Base-by-base conservation (phyloP, 768 basidiomycete species). In the Candolleomyces eurysporus region DNA sequence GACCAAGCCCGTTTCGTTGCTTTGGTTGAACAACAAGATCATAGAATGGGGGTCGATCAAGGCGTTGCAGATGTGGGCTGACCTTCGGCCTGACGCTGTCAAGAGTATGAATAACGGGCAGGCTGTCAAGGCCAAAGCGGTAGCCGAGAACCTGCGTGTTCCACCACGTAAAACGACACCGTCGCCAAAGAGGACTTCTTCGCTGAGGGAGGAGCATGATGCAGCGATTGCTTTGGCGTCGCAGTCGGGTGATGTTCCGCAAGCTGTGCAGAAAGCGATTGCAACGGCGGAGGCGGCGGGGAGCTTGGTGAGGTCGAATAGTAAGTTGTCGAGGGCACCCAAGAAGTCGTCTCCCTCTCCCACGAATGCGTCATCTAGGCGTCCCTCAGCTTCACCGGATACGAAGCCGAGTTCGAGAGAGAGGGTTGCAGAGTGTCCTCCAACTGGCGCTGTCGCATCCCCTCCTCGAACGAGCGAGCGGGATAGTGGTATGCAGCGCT, bases 41-140 rank as follows among this genome's bases (percentile, higher is more conserved):
- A 92, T 96, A 63, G 97, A 99, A 73, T 99, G 97, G 97, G 97
- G 97, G 0, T 96, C 94, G 3, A 98, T 99, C 76, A 94, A 94
- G 71, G 92, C 91, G 5, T 70, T 94, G 60, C 91, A 94, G 70
- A 94, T 93, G 90, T 94, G 91, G 89, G 92, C 92, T 11, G 92
- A 93, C 69, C 76, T 89, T 61, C 80, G 88, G 48, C 88, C 90
- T 1, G 85, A 90, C 19, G 75, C 69, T 1, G 72, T 77, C 40
- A 75, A 70, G 53, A 74, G 68, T 16, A 72, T 82, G 58, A 66
- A 75, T n/a, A 73, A 63, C 39, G 78, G 73, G 39, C 78, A 79
- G 62, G 76, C 73, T 16, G 75, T 71, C 13, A 75, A 79, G 52
- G 80, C 81, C 5, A 73, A 74, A 43, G 76, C 67, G 61, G 74